phyloP scores from a whole-genome alignment of 768 basidiomycete genomes.

The Paxillus ammoniavirescens region DNA sequence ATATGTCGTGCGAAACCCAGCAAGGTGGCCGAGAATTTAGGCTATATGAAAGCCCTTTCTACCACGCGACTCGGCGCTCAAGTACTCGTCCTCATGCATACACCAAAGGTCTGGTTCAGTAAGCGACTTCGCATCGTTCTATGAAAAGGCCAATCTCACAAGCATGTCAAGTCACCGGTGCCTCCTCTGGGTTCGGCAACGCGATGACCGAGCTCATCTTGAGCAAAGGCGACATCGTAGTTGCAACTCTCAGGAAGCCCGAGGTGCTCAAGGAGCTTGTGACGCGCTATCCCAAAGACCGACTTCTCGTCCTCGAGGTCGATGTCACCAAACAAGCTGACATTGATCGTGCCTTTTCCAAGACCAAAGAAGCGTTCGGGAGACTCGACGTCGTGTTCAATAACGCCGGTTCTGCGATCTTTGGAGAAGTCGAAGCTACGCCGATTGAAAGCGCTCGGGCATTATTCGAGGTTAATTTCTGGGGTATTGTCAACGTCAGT shows the following conservation, averaged over 20 bases:
- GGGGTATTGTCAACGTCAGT: constrained; percentile 27
- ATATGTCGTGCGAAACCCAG: too few relatives aligned
- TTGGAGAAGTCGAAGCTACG: constrained; percentile 24
- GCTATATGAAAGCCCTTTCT: too few relatives aligned
- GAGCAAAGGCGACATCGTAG: constrained; percentile 34
- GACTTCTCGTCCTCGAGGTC: constrained; percentile 14
- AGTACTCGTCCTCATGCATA: not conserved
- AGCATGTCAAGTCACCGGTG: constrained; percentile 37
- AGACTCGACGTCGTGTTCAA: constrained; percentile 21
- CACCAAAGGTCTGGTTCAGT: not conserved
- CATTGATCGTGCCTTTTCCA: constrained; percentile 10
- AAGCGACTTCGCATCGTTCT: not conserved
- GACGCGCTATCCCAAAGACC: constrained; percentile 2
- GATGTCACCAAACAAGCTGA: constrained; percentile 13
- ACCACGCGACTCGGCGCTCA: too few relatives aligned
- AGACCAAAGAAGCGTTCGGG: constrained; percentile 7
- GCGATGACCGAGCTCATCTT: constrained; percentile 31
- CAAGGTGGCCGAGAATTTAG: too few relatives aligned
- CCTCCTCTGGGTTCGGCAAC: constrained; percentile 40
- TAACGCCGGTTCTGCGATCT: constrained; percentile 13
- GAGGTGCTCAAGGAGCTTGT: constrained; percentile 13
- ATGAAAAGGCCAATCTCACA: not conserved
- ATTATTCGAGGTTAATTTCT: constrained; percentile 29
- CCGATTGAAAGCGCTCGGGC: constrained; percentile 16
- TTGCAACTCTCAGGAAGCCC: constrained; percentile 44